These are phyloP conservation scores for Agrocybe pediades DNA, from an alignment of 768 basidiomycete genomes.

Conservation along the genomic window DNA sequence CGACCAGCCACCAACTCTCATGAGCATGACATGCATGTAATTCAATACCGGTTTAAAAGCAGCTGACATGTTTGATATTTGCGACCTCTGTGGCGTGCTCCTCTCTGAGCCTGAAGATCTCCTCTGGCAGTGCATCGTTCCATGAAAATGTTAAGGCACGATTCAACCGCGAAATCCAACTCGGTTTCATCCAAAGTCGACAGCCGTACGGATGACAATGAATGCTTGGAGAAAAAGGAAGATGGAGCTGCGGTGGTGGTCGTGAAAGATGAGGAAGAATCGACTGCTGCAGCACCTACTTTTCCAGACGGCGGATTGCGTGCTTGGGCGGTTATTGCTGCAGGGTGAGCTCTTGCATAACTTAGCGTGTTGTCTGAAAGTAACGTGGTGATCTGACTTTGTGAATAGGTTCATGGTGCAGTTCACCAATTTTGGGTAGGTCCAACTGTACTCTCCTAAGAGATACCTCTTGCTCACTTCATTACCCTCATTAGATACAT, in stretches of 20 bases:
- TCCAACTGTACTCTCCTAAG: background rate
- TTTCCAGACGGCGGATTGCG: slow-evolving; percentile 42
- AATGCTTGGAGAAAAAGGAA: background rate
- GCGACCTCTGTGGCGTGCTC: no score
- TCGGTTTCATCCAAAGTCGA: no score
- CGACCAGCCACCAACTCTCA: no score
- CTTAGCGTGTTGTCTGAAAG: background rate
- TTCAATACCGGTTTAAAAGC: no score
- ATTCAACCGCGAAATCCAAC: no score
- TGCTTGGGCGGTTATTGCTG: slow-evolving; percentile 40
- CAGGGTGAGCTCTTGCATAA: slow-evolving; percentile 28
- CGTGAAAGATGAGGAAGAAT: background rate
- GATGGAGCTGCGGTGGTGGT: background rate
- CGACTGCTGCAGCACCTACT: background rate
- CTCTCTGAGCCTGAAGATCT: no score
- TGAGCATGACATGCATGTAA: no score
- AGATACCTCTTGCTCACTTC: background rate
- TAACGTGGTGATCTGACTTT: background rate
- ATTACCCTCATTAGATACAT: slow-evolving; percentile 21
- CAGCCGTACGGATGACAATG: background rate
- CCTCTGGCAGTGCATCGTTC: no score
- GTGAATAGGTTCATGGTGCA: slow-evolving; percentile 34
- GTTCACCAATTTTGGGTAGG: slow-evolving; percentile 43
- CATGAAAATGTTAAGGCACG: no score
- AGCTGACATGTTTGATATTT: no score